Percentiles rank a stretch among this genome's conserved stretches.
Conservation (phyloP, 2,329 filamentous ascomycete species). For the Hirsutella thompsonii region DNA sequence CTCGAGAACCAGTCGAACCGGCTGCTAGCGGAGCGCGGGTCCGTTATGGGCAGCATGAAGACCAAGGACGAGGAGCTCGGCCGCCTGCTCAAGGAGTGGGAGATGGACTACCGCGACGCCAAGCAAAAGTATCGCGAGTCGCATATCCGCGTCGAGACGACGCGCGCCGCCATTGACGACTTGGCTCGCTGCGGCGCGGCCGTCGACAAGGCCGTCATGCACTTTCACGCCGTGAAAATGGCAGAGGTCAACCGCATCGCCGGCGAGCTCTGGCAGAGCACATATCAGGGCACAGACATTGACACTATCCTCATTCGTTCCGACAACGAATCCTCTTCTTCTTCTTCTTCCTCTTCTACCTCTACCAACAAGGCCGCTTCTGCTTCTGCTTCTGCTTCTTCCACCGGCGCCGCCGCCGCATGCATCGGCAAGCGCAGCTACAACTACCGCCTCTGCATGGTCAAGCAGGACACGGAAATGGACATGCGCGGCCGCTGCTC, state of each 20-base stretch:
- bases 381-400: too few species aligned
- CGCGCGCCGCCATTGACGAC: conserved; percentile 86
- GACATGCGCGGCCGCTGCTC: conserved; percentile 98
- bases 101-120: conserved; percentile 77
- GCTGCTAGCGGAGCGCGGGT: conserved; percentile 59
- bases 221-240: conserved; percentile 94
- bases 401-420: too few species aligned
- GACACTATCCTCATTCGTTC: conserved; percentile 93
- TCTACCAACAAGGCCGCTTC: too few species aligned
- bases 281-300: conserved; percentile 93
- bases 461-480: conserved; percentile 95
- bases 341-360: too few species aligned
- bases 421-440: conserved; percentile 65
- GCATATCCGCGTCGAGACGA: conserved; percentile 82
- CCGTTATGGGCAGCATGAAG: conserved; percentile 65
- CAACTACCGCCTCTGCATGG: conserved; percentile 97
- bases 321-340: conserved; percentile 77
- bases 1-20: conserved; percentile 57
- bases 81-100: conserved; percentile 64
- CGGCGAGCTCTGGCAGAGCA: conserved; percentile 91
- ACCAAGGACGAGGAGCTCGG: conserved; percentile 72
- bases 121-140: conserved; percentile 70
- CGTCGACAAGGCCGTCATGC: conserved; percentile 94
- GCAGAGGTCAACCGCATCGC: conserved; percentile 93
- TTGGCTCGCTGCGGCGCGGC: conserved; percentile 70